phyloP scores from a whole-genome alignment of 1,139 yeast genomes.

The Yamadazyma mexicana region DNA sequence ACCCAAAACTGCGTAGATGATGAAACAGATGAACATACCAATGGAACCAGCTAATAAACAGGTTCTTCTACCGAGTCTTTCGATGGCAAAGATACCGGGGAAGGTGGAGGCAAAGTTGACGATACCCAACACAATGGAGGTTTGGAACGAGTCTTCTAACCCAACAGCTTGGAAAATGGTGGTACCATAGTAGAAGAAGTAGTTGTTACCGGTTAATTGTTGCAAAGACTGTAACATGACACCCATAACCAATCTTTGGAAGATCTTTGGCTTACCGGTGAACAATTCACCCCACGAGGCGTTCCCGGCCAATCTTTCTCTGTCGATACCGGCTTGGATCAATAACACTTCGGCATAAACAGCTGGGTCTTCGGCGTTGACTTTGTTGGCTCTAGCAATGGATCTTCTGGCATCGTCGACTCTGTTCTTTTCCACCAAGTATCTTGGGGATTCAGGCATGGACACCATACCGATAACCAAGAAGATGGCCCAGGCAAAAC shows the following conservation, averaged over 20 bases:
- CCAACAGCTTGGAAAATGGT: constrained; percentile 80
- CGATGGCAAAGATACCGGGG: constrained; percentile 65
- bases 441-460: constrained; percentile 64
- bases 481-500: constrained; percentile 53
- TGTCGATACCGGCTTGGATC: constrained; percentile 27
- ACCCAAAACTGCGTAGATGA: constrained; percentile 62
- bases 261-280: constrained; percentile 63
- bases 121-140: constrained; percentile 74
- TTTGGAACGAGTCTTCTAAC: constrained; percentile 67
- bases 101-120: constrained; percentile 79
- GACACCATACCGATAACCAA: constrained; percentile 45
- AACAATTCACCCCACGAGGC: constrained; percentile 16
- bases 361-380: constrained; percentile 58
- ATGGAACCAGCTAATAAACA: constrained; percentile 53
- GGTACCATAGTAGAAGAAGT: constrained; percentile 82
- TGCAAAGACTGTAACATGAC: constrained; percentile 51
- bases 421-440: constrained; percentile 40
- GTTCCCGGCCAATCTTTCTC: constrained; percentile 16
- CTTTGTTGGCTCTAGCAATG: constrained; percentile 62
- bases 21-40: constrained; percentile 28
- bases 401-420: constrained; percentile 43
- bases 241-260: constrained; percentile 67
- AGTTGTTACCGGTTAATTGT: constrained; percentile 79
- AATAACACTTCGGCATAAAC: constrained; percentile 59
- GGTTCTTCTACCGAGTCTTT: constrained; percentile 68